Evolutionary conservation across 768 basidiomycete genomes (phyloP), one percentile per base, ranked within the genome.

Genomic region (Leucogyrophana mollusca): DNA sequence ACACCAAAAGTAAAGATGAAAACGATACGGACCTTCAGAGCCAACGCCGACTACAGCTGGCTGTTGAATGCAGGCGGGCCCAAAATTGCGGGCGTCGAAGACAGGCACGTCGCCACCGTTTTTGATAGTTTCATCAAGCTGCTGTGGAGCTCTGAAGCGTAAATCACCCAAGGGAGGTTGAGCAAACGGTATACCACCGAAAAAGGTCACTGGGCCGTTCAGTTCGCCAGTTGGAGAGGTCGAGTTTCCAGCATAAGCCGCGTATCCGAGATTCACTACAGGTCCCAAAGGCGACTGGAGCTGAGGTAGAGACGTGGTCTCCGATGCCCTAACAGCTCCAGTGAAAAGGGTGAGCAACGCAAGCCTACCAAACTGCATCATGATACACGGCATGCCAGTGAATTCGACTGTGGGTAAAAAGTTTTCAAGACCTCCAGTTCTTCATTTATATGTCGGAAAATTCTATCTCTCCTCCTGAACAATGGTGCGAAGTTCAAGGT

Each of bases 111-210:
- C 36, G 5, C 20, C 47, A 10, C 55, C 54, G 10, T 52, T 51
- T 1, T 62, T 50, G 17, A 37, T 43, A 1, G 14, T 45, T 45
- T 74, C 73, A 45, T 75, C 56, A 24, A 77, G 54, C 36, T 50
- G 47, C 16, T 51, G 54, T 1, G 74, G 72, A 13, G 68, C 67
- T 34, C 72, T 54, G 43, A 80, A 68, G 23, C 80, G 70, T 18
- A 78, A 51, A 25, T 67, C 47, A 3, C 77, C 78, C 24, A 79
- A 43, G 13, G 80, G 80, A 8, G 79, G 74, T 49, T 80, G 71
- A 23, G 76, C 79, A 45, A 67, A 83, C 1, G 78, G 80, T 34
- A 83, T 78, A 14, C 73, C 78, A 72, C 47, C 71, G 42, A 46
- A 78, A 54, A 74, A 74, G 7, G 64, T 58, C 20, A 75, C 75